Base-by-base conservation (phyloP, 2,329 filamentous ascomycete species). In the Fusarium poae region DNA sequence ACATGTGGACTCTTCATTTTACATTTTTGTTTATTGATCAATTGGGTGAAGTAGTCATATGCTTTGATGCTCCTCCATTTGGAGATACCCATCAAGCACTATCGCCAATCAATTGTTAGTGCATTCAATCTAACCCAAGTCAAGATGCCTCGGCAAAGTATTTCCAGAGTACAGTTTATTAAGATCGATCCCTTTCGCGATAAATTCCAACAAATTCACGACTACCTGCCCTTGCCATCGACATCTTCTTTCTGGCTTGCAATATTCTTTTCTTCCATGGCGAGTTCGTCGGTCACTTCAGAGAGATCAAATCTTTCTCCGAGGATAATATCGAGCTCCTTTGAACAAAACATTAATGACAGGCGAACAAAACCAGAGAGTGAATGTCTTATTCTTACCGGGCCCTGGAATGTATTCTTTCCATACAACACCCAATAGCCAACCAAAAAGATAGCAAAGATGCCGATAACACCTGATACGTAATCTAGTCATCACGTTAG, bases 391-490 rank as follows among this genome's bases (percentile, higher is more conserved):
- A 6, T 15, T 32, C 69, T 43, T 42, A 72, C 70, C 3, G 70
- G 70, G 2, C 70, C 70, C 10, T 72, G 50, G 21, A 72, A 72
- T 4, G 57, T 64, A 18, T 62, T 67, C 25, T 62, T 69, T 10
- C 67, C 64, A 3, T 67, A 72, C 0, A 49, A n/a, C 0, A 64
- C 18, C 70, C 70, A 72, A 2, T 69, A 72, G 1, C 32, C 49
- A 2, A 48, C 51, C 3, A 69, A 25, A 11, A 72, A 49, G 1
- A 71, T 23, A 3, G 57, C 44, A 6, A 79, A 80, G 3, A 80
- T 79, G 15, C 77, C 76, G 51, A 80, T 78, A 5, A 80, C 77
- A 8, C 72, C 77, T 7, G 74, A 76, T 2, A 80, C 78, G 40
- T 80, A 80, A 50, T 80, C 78, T 79, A 9, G 7, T 15, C 27